These are phyloP conservation scores for Neonothopanus nambi DNA, from an alignment of 1,284 basidiomycete species.

Conservation along the genomic window DNA sequence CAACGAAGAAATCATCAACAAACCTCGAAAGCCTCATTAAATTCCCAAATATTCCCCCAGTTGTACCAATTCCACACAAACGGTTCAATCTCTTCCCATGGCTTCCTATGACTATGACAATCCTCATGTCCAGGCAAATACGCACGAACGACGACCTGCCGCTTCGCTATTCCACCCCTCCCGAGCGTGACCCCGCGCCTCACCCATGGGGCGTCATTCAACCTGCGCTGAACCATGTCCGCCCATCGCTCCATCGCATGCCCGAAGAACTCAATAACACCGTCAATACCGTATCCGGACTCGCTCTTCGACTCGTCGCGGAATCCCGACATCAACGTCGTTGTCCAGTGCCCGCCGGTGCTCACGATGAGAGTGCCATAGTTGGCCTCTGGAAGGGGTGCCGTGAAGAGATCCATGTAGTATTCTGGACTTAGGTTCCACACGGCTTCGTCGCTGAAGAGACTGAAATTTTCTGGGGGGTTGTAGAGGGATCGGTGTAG, in stretches of 20 bases:
- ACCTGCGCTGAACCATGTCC: constrained; percentile 42
- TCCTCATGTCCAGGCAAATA: constrained; percentile 67
- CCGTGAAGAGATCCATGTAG: constrained; percentile 51
- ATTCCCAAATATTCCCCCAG: constrained; percentile 59
- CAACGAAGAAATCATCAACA: constrained; percentile 10
- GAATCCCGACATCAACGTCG: constrained; percentile 51
- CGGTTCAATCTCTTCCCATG: constrained; percentile 44
- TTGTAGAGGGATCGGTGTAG: constrained; percentile 40
- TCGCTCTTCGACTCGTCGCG: constrained; percentile 34
- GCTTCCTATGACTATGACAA: constrained; percentile 48
- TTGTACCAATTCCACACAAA: constrained; percentile 56
- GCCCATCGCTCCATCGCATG: constrained; percentile 57
- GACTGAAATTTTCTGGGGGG: constrained; percentile 27
- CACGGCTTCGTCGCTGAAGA: constrained; percentile 55
- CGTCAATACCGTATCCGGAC: constrained; percentile 46
- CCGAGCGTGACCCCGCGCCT: constrained; percentile 18
- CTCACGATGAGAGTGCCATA: constrained; percentile 61
- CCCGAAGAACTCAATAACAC: constrained; percentile 55
- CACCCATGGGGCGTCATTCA: constrained; percentile 26
- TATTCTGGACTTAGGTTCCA: constrained; percentile 55
- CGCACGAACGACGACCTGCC: constrained; percentile 57
- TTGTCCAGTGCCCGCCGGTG: constrained; percentile 71
- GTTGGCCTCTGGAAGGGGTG: constrained; percentile 45
- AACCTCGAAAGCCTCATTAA: constrained; percentile 59
- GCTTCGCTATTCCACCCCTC: constrained; percentile 24